Conservation (phyloP, 768 basidiomycete genomes). For the Chalciporus piperatus region DNA sequence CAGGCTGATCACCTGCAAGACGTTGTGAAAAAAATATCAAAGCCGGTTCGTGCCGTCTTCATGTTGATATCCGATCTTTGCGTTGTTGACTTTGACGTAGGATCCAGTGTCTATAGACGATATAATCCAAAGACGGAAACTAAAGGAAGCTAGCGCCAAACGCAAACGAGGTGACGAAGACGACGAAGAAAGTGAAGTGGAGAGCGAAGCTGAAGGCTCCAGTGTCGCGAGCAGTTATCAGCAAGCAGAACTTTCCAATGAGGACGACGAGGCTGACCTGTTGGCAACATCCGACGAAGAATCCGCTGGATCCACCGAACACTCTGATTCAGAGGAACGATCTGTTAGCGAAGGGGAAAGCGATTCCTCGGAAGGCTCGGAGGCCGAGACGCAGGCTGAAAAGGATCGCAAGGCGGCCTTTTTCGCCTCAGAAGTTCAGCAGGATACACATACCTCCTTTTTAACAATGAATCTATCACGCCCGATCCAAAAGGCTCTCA, state of each 20-base stretch:
- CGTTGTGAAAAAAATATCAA: slow-evolving; percentile 58
- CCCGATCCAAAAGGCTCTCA: slow-evolving; percentile 86
- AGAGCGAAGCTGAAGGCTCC: slow-evolving; percentile 11
- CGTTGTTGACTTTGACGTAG: slow-evolving; percentile 34
- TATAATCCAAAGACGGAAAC: slow-evolving; percentile 75
- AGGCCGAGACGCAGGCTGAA: slow-evolving; percentile 55
- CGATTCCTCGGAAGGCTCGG: slow-evolving; percentile 58
- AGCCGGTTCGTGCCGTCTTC: slow-evolving; percentile 46
- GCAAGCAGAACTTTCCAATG: slow-evolving; percentile 29
- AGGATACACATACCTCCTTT: slow-evolving; percentile 73
- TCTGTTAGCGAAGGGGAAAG: slow-evolving; percentile 34
- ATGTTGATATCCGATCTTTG: not conserved
- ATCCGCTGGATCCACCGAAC: slow-evolving; percentile 33
- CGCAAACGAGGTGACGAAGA: slow-evolving; percentile 51
- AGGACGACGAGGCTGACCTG: slow-evolving; percentile 33
- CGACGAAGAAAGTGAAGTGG: slow-evolving; percentile 38
- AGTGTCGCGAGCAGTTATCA: slow-evolving; percentile 9
- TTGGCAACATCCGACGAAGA: slow-evolving; percentile 33
- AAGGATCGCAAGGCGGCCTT: slow-evolving; percentile 80
- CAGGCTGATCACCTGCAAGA: slow-evolving; percentile 47
- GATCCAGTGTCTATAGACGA: slow-evolving; percentile 87
- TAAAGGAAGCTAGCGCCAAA: slow-evolving; percentile 46
- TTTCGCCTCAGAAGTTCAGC: slow-evolving; percentile 62
- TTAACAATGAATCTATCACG: slow-evolving; percentile 93
- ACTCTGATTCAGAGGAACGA: slow-evolving; percentile 29